Evolutionary conservation across 2,329 filamentous ascomycete species (phyloP).

Genomic region (Phialemonium atrogriseum): DNA sequence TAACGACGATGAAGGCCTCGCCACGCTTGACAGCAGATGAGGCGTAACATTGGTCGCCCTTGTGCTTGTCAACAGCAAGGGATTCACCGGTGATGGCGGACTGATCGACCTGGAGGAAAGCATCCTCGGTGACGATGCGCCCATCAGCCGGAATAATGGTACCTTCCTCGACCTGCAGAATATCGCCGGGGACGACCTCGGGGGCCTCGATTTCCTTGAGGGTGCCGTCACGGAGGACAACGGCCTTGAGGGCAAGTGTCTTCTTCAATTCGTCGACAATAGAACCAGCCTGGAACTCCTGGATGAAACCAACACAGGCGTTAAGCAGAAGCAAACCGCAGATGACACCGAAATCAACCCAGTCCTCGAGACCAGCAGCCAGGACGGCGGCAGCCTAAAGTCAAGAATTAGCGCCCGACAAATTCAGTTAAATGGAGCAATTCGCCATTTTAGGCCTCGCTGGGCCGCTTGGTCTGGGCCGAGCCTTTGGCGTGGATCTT

Average conservation of each 20-base stretch:
- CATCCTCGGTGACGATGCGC: conserved; percentile 72
- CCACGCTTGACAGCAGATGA: conserved; percentile 89
- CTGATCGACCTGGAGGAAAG: conserved; percentile 85
- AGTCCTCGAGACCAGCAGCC: conserved; percentile 76
- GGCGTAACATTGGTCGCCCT: conserved; percentile 71
- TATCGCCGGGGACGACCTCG: conserved; percentile 83
- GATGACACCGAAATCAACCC: conserved; percentile 92
- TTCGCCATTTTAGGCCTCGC: no score
- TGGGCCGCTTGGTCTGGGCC: no score
- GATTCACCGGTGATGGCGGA: conserved; percentile 89
- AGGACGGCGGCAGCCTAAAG: conserved; percentile 63
- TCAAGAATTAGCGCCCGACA: not conserved
- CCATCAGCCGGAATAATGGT: conserved; percentile 88
- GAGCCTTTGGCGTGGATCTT: no score
- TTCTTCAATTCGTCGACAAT: conserved; percentile 90
- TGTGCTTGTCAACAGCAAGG: conserved; percentile 82
- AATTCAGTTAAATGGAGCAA: conserved; percentile 11
- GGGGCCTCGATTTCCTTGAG: conserved; percentile 74
- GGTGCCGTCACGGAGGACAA: conserved; percentile 72
- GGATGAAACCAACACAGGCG: conserved; percentile 76
- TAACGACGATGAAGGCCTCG: conserved; percentile 75
- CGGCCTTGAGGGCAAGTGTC: conserved; percentile 78
- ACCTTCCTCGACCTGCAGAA: conserved; percentile 84
- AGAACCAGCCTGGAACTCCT: conserved; percentile 83
- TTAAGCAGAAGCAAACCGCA: conserved; percentile 77